These are phyloP conservation scores for Kodamaea sp. DNA, from an alignment of 1,139 yeast genomes.

Conservation along the genomic window DNA sequence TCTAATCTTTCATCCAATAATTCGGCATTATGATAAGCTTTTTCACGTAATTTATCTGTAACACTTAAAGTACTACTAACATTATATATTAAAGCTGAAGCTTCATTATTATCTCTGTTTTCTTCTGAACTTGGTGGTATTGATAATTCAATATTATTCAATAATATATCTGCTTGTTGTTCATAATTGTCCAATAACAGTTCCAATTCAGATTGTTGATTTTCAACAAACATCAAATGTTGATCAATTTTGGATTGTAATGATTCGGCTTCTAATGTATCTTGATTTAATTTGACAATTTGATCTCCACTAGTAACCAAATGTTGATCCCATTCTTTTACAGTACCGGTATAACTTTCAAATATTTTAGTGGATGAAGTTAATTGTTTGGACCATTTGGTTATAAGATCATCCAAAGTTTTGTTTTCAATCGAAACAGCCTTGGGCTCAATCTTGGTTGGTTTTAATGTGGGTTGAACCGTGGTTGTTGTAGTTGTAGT, in stretches of 20 bases:
- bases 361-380: constrained; percentile 71
- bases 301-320: constrained; percentile 84
- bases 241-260: constrained; percentile 85
- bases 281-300: constrained; percentile 72
- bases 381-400: constrained; percentile 89
- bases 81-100: constrained; percentile 10
- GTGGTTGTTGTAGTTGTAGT: constrained; percentile 15
- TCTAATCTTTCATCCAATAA: constrained; percentile 79
- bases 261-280: constrained; percentile 79
- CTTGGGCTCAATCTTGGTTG: constrained; percentile 55
- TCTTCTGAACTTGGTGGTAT: constrained; percentile 8
- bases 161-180: constrained; percentile 67
- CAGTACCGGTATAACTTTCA: constrained; percentile 69
- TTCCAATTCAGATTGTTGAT: constrained; percentile 91
- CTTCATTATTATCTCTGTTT: constrained; percentile 8
- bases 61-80: constrained; percentile 29
- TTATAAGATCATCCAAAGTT: constrained; percentile 86
- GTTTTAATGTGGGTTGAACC: constrained; percentile 33
- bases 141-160: constrained; percentile 39
- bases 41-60: constrained; percentile 85
- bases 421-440: constrained; percentile 84
- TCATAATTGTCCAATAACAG: constrained; percentile 80
- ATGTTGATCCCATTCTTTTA: constrained; percentile 81
- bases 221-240: constrained; percentile 76
- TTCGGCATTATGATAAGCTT: constrained; percentile 87